Evolutionary conservation across 306 rosid genomes (phyloP).

Genomic region (Echinosophora koreensis): DNA sequence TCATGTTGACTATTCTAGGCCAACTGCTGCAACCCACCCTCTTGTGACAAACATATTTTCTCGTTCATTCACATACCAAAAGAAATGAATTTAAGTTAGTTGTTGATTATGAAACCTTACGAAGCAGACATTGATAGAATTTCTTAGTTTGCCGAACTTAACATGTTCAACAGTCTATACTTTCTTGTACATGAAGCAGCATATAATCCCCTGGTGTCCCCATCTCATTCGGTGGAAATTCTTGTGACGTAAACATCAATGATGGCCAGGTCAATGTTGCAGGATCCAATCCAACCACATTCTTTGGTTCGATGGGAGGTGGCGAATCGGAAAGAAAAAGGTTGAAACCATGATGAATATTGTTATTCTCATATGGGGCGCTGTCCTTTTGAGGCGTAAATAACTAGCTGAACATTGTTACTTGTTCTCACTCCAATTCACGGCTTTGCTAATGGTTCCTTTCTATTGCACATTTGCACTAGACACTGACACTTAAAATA

Average conservation of each 20-base stretch:
- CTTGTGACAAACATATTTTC: neutral
- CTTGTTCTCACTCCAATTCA: neutral
- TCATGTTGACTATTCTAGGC: neutral
- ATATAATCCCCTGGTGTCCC: neutral
- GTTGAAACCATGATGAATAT: neutral
- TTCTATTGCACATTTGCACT: neutral
- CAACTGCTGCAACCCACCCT: neutral
- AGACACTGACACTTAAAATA: neutral
- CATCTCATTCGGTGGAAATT: neutral
- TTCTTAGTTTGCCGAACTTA: neutral
- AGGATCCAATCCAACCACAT: neutral
- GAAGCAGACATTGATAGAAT: neutral
- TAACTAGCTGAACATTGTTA: neutral
- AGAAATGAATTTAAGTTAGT: neutral
- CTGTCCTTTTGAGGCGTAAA: conserved; percentile 4
- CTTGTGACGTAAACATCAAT: conserved; percentile 29
- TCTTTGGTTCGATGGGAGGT: neutral
- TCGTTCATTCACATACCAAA: neutral
- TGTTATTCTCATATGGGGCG: neutral
- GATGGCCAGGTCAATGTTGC: neutral
- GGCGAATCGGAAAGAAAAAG: conserved; percentile 26
- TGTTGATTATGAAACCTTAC: neutral
- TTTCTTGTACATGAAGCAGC: neutral
- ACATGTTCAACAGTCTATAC: neutral
- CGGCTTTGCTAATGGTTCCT: neutral